phyloP scores from a whole-genome alignment of 2,329 filamentous ascomycete genomes.

The Hirsutella thompsonii region DNA sequence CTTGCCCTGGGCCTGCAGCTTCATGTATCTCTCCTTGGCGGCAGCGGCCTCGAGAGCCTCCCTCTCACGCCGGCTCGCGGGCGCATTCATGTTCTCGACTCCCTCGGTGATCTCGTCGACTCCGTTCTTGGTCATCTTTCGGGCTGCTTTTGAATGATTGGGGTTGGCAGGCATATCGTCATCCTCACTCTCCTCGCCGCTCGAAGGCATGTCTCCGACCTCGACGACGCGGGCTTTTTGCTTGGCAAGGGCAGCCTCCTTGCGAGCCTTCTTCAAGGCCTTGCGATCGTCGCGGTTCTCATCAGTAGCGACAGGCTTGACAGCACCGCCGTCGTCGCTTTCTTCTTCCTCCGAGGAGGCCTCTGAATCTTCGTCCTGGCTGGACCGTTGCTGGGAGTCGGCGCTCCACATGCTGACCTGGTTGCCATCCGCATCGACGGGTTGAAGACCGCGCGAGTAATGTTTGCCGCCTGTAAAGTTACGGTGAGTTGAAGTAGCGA shows the following conservation, averaged over 20 bases:
- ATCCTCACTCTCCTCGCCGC: constrained; percentile 48
- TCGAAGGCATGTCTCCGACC: constrained; percentile 75
- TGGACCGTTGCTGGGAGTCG: constrained; percentile 31
- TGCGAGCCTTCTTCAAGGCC: constrained; percentile 77
- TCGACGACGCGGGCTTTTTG: constrained; percentile 60
- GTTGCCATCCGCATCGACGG: constrained; percentile 80
- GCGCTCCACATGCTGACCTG: constrained; percentile 79
- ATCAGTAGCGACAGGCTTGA: constrained; percentile 28
- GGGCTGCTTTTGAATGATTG: constrained; percentile 71
- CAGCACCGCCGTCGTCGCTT: constrained; percentile 30
- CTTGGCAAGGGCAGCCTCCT: constrained; percentile 74
- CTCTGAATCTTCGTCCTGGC: constrained; percentile 40
- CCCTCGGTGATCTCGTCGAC: constrained; percentile 40
- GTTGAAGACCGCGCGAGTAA: constrained; percentile 84
- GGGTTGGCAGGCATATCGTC: constrained; percentile 71
- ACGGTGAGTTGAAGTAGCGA: background rate
- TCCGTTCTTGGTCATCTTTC: constrained; percentile 35
- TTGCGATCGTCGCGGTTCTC: constrained; percentile 74
- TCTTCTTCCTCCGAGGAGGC: constrained; percentile 39
- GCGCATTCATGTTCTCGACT: constrained; percentile 39
- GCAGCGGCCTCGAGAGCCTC: constrained; percentile 77
- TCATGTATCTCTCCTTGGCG: constrained; percentile 81
- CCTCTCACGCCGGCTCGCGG: constrained; percentile 38
- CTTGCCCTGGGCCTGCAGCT: constrained; percentile 87
- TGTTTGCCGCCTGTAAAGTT: constrained; percentile 66